Evolutionary conservation across 371 early-diverging fungal species (phyloP), one percentile per base, ranked within the genome.

Genomic region (Mucor racemosus): DNA sequence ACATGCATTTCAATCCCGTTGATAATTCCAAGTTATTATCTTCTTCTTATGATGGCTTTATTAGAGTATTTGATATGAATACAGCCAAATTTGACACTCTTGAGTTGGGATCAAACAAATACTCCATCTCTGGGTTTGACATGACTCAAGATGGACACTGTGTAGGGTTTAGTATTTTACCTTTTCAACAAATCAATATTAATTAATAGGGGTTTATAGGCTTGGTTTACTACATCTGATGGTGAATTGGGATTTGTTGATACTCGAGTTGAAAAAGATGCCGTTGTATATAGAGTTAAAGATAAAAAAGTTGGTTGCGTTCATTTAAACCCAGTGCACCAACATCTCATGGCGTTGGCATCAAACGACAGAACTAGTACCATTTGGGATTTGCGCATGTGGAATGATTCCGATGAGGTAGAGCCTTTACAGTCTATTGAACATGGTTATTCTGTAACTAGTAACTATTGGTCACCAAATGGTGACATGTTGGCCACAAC

Each of bases 371-470:
- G 89, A 14, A 84, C 87, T 0, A 77, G 88, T 59, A 81, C 84
- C 17, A 71, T 96, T 11, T 95, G 92, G 92, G 96, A 96, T 73
- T 71, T 78, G 7, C 76, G 96, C 26, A 85, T 83, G 44, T 75
- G 87, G 71, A 61, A 31, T 4, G 54, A 61, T 3, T 6, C 8
- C 7, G 67, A 55, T 19, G 68, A 63, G 4, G 78, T 79, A 33
- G 50, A 72, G 7, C 77, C 82, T 5, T 34, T 89, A 19, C 74
- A 79, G 14, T 64, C 75, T 17, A 72, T 86, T 33, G 73, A 79
- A 2, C 88, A 90, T 67, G 73, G 81, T 4, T 82, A 85, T 56
- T 78, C 90, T 13, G 91, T 90, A 5, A 91, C 91, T 1, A 80
- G 87, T 34, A 88, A 88, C 7, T 89, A 83, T 75, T 93, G 90